Base-by-base conservation (phyloP, 75 land plant species). In the Selaginella tamariscina region DNA sequence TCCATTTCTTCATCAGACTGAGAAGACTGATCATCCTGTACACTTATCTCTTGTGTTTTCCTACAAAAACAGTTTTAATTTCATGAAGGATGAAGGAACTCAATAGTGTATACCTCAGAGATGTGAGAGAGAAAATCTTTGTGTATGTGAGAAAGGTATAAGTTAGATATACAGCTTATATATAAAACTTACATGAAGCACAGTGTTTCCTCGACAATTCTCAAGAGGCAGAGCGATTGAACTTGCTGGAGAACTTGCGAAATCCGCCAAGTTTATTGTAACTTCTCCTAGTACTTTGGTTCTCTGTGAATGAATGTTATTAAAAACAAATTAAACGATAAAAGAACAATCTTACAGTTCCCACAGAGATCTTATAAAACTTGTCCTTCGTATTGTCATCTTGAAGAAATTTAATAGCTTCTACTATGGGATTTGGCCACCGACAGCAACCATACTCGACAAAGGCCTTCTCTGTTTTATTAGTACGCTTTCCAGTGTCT, bases 351-450 rank as follows among this genome's bases (percentile, higher is more conserved):
- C 49, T 39, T 39, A 39, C 49, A 5, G 15, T 15, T 5, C 49
- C 49, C 5, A 39, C 49, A 39, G 15, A 5, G 49, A 39, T 39
- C 15, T 39, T 39, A 15, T 39, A 39, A 15, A 39, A 15, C 49
- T 39, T 39, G 15, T 39, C 15, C 49, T 15, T 15, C 5, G 49
- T 5, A 5, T 39, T 5, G 49, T 5, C 49, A n/a, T 88, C 86
- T 44, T 59, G 27, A 15, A 56, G 23, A 31, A 85, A 63, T 27
- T 75, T 83, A 11, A 78, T 73, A 0, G 86, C 77, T 55, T 82
- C 88, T 68, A 64, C 75, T 23, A 88, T 57, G 0, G 89, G 76
- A 28, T 76, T 82, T 32, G 70, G 72, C 94, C 94, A 86, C 0
- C 54, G 54, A 63, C 95, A 93, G 15, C 31, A 27, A 20, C 88